Evolutionary conservation across 2,329 filamentous ascomycete genomes (phyloP).

Genomic region (Camptophora hylomeconis): DNA sequence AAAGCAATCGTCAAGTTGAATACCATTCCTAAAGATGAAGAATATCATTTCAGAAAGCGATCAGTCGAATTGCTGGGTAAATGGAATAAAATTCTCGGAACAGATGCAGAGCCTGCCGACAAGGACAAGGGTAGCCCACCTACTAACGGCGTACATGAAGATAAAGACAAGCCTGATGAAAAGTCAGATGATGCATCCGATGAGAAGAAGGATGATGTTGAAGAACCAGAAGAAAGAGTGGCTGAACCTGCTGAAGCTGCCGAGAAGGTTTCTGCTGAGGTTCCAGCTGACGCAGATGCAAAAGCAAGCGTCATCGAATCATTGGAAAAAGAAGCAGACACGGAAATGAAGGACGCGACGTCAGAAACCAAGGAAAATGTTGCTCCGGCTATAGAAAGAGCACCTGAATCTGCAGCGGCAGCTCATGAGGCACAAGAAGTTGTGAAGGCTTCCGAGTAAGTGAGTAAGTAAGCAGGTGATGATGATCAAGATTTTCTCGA

Average conservation of each 20-base stretch:
- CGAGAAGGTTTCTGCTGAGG: slow-evolving; percentile 22
- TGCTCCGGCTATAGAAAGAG: slow-evolving; percentile 11
- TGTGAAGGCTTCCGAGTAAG: slow-evolving; percentile 14
- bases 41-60: slow-evolving; percentile 77
- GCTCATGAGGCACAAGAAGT: slow-evolving; percentile 13
- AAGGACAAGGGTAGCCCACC: slow-evolving; percentile 26
- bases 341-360: slow-evolving; percentile 5
- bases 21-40: slow-evolving; percentile 74
- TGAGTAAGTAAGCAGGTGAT: too few species aligned
- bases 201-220: slow-evolving; percentile 20
- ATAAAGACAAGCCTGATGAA: slow-evolving; percentile 20
- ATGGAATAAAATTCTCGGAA: slow-evolving; percentile 75
- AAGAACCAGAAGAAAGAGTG: slow-evolving; percentile 18
- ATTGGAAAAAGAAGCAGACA: slow-evolving; percentile 8
- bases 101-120: slow-evolving; percentile 35
- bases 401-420: slow-evolving; percentile 13
- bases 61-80: slow-evolving; percentile 67
- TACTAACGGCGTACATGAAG: slow-evolving; percentile 26
- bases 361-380: slow-evolving; percentile 7
- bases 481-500: too few species aligned
- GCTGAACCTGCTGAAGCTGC: slow-evolving; percentile 22
- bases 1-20: slow-evolving; percentile 85
- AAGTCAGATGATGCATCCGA: slow-evolving; percentile 22
- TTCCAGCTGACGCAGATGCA: slow-evolving; percentile 16
- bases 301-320: slow-evolving; percentile 23